Base-by-base conservation (phyloP, 176 grass and related monocot species). In the Poa annua region DNA sequence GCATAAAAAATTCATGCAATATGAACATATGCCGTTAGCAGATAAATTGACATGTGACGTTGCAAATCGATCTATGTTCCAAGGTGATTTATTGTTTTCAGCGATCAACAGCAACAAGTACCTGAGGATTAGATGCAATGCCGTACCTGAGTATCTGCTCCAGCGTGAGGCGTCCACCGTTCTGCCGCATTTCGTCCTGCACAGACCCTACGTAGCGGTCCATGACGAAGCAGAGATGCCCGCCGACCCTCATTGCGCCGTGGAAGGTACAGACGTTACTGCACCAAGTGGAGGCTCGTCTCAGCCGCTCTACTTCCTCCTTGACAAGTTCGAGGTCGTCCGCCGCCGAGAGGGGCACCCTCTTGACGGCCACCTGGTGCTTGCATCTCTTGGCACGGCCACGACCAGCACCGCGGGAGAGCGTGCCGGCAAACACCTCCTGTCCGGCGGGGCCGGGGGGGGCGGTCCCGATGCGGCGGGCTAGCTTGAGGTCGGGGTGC, bases 61-160 rank as follows among this genome's bases (percentile, higher is more conserved):
- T 78, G 73, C 48, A 19, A 66, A 10, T 36, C 3, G 2, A 56
- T 74, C 47, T 52, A 52, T 52, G 71, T 32, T 52, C 34, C 0
- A 15, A 33, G 19, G 26, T 13, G 15, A 19, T 14, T 53, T 64
- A 60, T n/a, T 13, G 1, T 39, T 65, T 60, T 16, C 5, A n/a
- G 74, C 1, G 4, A 86, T 74, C 8, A 73, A 72, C 22, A 65
- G 32, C 9, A 72, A 25, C 78, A 72, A 82, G 36, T 59, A 68
- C 51, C 16, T 11, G 51, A 21, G 12, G 62, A 9, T 79, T 75
- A 80, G 73, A 89, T 55, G 72, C 80, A 87, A 79, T 88, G 66
- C 38, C 80, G 69, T 54, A 99, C 97, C 97, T 99, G 81, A 99
- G 93, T 69, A 99, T 99, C 84, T 99, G 97, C 88, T 96, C 97